Conservation (phyloP, 1,284 basidiomycete species). For the Clitocybe nebularis region DNA sequence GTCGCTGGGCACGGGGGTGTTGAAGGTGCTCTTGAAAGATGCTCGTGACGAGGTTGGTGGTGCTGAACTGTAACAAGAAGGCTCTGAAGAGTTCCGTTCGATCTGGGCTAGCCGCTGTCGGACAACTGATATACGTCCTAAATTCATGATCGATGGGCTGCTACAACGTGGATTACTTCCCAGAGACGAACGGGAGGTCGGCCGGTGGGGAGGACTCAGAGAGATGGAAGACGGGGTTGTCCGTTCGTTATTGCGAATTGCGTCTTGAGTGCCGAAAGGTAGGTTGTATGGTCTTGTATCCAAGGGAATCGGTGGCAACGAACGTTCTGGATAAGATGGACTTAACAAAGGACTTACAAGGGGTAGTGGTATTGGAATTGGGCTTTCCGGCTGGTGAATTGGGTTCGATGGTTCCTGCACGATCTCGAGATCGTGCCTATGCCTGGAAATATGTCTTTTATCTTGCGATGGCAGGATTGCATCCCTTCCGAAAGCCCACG, state of each 20-base stretch:
- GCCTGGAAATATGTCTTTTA: background rate
- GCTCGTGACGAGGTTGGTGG: constrained; percentile 12
- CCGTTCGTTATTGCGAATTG: constrained; percentile 3
- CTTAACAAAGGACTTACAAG: background rate
- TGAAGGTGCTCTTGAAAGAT: background rate
- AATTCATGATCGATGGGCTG: constrained; percentile 32
- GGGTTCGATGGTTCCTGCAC: background rate
- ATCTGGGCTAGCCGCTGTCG: constrained; percentile 33
- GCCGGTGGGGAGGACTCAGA: constrained; percentile 19
- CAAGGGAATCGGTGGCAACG: constrained; percentile 29
- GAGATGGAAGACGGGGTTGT: constrained; percentile 19
- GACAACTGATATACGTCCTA: constrained; percentile 32
- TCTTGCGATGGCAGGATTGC: constrained; percentile 43
- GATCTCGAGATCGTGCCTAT: constrained; percentile 5
- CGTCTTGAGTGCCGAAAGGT: background rate
- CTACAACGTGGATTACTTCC: constrained; percentile 6
- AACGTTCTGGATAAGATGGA: constrained; percentile 20
- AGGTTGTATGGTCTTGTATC: constrained; percentile 1
- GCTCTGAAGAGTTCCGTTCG: constrained; percentile 19
- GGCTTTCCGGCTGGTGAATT: constrained; percentile 14
- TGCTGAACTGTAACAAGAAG: constrained; percentile 4
- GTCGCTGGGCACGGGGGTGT: background rate
- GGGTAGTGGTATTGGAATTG: constrained; percentile 13
- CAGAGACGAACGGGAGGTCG: constrained; percentile 17
- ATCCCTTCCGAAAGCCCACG: constrained; percentile 62